Conservation (phyloP, 495 filamentous ascomycete species). For the Neurospora sp. region DNA sequence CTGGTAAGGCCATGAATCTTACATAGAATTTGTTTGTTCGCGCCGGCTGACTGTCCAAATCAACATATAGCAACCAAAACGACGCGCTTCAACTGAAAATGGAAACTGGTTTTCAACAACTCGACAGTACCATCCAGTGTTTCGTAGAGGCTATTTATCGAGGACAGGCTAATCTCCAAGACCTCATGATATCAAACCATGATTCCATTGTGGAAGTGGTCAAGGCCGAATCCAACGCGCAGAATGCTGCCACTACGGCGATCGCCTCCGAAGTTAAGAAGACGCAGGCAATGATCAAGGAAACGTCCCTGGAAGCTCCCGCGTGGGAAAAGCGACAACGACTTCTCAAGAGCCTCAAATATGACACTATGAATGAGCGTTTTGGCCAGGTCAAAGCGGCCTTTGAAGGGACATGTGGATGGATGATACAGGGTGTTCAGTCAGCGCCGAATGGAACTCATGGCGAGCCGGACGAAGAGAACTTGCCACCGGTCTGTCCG, state of each 20-base stretch:
- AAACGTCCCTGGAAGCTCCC: not conserved
- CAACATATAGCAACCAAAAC: not conserved
- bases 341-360: slow-evolving; percentile 15
- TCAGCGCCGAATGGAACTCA: too few species aligned
- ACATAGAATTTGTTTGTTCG: not conserved
- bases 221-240: not conserved
- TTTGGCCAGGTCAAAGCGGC: slow-evolving; percentile 11
- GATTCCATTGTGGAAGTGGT: not conserved
- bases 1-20: slow-evolving; percentile 1
- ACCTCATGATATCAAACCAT: not conserved
- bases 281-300: not conserved
- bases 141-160: not conserved
- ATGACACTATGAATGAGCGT: slow-evolving; percentile 13
- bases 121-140: not conserved
- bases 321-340: not conserved
- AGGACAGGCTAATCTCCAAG: not conserved
- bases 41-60: not conserved
- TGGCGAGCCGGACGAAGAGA: not conserved
- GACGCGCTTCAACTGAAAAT: slow-evolving; percentile 1
- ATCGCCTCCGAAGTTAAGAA: not conserved
- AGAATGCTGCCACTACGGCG: not conserved
- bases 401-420: slow-evolving; percentile 20
- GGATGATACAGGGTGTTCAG: slow-evolving; percentile 17
- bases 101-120: not conserved
- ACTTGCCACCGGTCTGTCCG: not conserved